A percentile compares a stretch with the other conserved stretches of the same genome.
Evolutionary conservation across 2,329 filamentous ascomycete species (phyloP).

Genomic region (Fusarium chuoi): DNA sequence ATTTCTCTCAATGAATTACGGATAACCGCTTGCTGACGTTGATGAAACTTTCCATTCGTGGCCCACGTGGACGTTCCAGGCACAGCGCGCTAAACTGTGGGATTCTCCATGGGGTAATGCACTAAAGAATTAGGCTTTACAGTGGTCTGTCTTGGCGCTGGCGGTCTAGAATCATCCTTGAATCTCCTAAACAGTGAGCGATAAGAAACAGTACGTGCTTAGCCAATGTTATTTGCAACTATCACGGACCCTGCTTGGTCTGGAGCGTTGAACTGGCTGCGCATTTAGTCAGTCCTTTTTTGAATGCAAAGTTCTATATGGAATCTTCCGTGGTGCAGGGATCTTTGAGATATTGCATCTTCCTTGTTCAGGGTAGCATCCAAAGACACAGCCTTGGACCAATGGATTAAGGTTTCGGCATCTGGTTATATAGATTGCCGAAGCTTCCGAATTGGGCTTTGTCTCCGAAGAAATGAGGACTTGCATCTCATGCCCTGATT

Average conservation of each 20-base stretch:
- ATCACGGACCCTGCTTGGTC: background rate
- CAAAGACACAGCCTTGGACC: background rate
- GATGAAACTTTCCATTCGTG: background rate
- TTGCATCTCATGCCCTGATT: fast-evolving
- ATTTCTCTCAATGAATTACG: background rate
- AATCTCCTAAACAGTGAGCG: background rate
- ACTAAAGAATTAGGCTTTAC: background rate
- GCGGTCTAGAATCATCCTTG: background rate
- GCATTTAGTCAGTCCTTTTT: no score
- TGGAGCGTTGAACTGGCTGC: no score
- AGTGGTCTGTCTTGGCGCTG: background rate
- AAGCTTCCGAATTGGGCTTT: background rate
- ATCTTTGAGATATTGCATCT: background rate
- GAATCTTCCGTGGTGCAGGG: no score
- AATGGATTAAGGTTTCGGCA: background rate
- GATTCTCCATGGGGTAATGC: background rate
- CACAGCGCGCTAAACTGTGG: background rate
- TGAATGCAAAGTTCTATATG: no score
- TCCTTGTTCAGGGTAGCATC: background rate
- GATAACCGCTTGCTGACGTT: background rate
- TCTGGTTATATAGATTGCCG: background rate
- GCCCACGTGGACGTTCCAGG: background rate
- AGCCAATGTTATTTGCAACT: background rate
- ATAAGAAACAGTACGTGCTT: background rate
- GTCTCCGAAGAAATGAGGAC: background rate